Evolutionary conservation across 2,329 filamentous ascomycete genomes (phyloP).

Genomic region (Pestalotiopsis sp.): DNA sequence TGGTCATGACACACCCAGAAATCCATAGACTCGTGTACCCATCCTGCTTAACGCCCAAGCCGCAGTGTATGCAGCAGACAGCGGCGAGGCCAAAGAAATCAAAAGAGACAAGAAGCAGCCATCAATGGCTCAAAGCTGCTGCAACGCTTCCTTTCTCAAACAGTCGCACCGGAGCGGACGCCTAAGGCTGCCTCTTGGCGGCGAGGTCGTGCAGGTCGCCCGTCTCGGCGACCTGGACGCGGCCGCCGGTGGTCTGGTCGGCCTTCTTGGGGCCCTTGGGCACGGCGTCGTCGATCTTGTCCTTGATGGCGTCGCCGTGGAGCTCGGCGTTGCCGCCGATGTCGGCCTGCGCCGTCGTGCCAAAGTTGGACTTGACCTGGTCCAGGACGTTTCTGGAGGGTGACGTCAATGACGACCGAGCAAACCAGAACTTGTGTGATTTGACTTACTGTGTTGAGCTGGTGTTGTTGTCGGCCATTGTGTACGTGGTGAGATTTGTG

Average conservation of each 20-base stretch:
- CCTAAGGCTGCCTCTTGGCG: slow-evolving; percentile 25
- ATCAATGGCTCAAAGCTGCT: neutral
- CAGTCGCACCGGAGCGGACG: too few relatives aligned
- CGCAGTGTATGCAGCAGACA: too few relatives aligned
- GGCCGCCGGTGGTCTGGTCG: slow-evolving; percentile 27
- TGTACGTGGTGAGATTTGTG: neutral
- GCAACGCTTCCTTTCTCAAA: neutral
- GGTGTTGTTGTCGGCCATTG: neutral
- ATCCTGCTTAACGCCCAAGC: neutral
- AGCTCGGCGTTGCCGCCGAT: slow-evolving; percentile 21
- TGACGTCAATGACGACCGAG: neutral
- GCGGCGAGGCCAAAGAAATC: too few relatives aligned
- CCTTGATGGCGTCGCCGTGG: slow-evolving; percentile 28
- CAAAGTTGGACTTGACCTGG: slow-evolving; percentile 23
- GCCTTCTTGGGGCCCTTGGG: slow-evolving; percentile 32
- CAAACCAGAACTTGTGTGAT: too few relatives aligned
- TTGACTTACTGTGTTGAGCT: neutral
- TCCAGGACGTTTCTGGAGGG: slow-evolving; percentile 25
- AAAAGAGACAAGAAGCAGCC: too few relatives aligned
- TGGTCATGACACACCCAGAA: neutral
- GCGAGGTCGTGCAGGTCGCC: slow-evolving; percentile 31
- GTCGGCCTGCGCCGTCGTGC: slow-evolving; percentile 22
- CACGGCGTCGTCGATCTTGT: slow-evolving; percentile 32
- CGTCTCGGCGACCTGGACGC: slow-evolving; percentile 34
- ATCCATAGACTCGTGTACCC: neutral